Base-by-base conservation (phyloP, 2,329 filamentous ascomycete genomes). In the Diaporthe vexans region DNA sequence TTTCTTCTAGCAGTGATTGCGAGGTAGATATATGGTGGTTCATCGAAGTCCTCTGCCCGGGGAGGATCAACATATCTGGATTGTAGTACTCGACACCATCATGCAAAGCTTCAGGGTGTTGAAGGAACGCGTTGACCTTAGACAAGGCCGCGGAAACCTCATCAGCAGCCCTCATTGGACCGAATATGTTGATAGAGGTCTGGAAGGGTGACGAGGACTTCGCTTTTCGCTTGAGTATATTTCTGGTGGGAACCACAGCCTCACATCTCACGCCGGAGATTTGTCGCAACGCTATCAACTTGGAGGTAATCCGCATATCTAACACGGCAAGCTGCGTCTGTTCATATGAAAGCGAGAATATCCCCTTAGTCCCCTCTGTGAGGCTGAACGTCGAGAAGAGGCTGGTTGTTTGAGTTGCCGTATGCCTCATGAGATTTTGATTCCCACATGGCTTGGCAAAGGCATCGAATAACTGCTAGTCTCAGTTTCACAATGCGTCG, bases 51-150 rank as follows among this genome's bases (percentile, higher is more conserved):
- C 37, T 19, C 19, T 51, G 10, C 6, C 46, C 61, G 8, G 61
- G 61, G 11, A 67, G 37, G 19, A 24, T 10, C 46, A 67, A 35
- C 6, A 67, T 52, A n/a, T 67, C 61, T 37, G 61, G 61, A 8
- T 67, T 67, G 15, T 24, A 10, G 61, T 67, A 67, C 21, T 67
- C 61, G 21, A 67, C n/a, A 8, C 11, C 15, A 19, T 4, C 2
- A 24, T 52, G 9, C 43, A 67, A 37, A n/a, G 46, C 2, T 13
- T 67, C 15, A 13, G 61, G 61, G 17, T 67, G 61, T 46, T 67
- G 61, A n/a, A 67, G 46, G 8, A 67, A 67, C 1, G 46, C 61
- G 2, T 52, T 15, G 9, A 52, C 61, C 24, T 52, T 52, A 0
- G 61, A 35, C 11, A 67, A 19, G 5, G 61, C 43, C 26, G 0